Evolutionary conservation across 257 asterid genomes (phyloP).

Genomic region (Haberlea rhodopensis): DNA sequence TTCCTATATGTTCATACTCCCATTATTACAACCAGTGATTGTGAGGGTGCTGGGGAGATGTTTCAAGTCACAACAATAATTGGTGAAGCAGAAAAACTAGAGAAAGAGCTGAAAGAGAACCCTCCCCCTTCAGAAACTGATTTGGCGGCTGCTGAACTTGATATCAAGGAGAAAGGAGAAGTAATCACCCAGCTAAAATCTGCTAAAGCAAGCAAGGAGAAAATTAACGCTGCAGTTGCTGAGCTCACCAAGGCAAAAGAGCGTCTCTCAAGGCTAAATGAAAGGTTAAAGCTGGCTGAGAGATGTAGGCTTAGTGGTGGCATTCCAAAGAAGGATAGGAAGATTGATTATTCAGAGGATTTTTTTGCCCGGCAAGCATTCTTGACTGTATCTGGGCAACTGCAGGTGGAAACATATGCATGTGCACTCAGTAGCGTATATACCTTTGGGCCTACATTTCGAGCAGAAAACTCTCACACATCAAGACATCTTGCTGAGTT

Average conservation of each 20-base stretch:
- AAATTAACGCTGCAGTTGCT: constrained; percentile 59
- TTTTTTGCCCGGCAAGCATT: constrained; percentile 91
- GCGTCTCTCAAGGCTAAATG: constrained; percentile 51
- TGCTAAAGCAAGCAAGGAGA: constrained; percentile 59
- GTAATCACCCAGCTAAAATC: constrained; percentile 67
- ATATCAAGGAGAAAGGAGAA: constrained; percentile 72
- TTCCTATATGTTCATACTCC: constrained; percentile 94
- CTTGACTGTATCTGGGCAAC: constrained; percentile 95
- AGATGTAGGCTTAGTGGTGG: constrained; percentile 60
- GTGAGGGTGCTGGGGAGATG: constrained; percentile 99
- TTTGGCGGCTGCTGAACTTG: constrained; percentile 55
- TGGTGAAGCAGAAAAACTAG: constrained; percentile 67
- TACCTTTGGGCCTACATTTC: constrained; percentile 93
- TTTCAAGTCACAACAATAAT: constrained; percentile 86
- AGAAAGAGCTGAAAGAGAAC: constrained; percentile 69
- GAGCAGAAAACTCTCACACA: constrained; percentile 95
- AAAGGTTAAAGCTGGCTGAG: constrained; percentile 56
- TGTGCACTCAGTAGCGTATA: constrained; percentile 91
- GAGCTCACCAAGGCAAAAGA: constrained; percentile 79
- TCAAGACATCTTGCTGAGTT: constrained; percentile 93
- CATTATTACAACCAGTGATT: constrained; percentile 89
- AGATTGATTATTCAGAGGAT: constrained; percentile 76
- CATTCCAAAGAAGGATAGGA: constrained; percentile 75
- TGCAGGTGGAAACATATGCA: constrained; percentile 92
- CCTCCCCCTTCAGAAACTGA: constrained; percentile 73